Conservation (phyloP, 202 grass and related monocot species). For the Schoenoplectus tabernaemontani region DNA sequence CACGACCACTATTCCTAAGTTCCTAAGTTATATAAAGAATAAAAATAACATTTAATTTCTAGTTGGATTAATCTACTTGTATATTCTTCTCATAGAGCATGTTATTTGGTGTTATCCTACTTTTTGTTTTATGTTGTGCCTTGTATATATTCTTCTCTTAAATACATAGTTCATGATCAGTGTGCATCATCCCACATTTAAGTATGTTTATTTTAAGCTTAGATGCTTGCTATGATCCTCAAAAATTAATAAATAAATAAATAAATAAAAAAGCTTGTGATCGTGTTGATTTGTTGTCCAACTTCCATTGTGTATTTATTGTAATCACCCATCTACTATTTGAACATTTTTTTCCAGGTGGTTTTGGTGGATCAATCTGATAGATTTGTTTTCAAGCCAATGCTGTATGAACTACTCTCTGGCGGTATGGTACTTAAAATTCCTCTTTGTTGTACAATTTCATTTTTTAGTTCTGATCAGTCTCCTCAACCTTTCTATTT, state of each 20-base stretch:
- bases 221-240: background rate
- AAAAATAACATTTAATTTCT: background rate
- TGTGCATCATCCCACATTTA: background rate
- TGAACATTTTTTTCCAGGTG: conserved; percentile 46
- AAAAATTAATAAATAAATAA: too few relatives aligned
- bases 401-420: conserved; percentile 85
- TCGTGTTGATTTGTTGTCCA: background rate
- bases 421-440: conserved; percentile 51
- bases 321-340: background rate
- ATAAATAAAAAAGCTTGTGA: background rate
- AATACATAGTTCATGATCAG: background rate
- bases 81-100: background rate
- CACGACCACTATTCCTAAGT: too few relatives aligned
- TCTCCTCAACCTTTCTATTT: conserved; percentile 8
- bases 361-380: conserved; percentile 95
- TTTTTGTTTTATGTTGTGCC: background rate
- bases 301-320: background rate
- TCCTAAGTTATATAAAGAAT: background rate
- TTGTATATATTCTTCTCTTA: background rate
- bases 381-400: conserved; percentile 94
- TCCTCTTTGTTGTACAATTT: background rate
- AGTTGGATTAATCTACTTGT: background rate
- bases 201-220: background rate
- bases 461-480: background rate
- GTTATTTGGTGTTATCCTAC: background rate